Evolutionary conservation across 2,329 filamentous ascomycete genomes (phyloP).

Genomic region (Alternaria brassicae): DNA sequence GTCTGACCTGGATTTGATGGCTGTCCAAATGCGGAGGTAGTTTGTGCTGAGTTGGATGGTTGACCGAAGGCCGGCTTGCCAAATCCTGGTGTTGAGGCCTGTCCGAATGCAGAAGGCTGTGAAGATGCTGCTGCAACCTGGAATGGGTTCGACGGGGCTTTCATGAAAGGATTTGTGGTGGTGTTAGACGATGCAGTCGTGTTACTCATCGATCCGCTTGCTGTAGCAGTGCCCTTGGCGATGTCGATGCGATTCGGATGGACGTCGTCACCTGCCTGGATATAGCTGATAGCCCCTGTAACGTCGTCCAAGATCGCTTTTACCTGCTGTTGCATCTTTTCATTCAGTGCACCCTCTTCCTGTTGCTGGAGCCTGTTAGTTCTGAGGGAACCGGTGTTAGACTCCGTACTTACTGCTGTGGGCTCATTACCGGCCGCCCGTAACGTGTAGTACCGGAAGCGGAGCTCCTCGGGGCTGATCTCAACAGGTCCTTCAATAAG

Average conservation of each 20-base stretch:
- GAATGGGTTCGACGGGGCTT: constrained; percentile 20
- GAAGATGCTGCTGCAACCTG: constrained; percentile 22
- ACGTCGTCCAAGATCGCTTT: constrained; percentile 72
- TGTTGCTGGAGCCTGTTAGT: constrained; percentile 59
- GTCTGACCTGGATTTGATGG: constrained; percentile 38
- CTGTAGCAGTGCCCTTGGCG: constrained; percentile 29
- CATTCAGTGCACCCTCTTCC: constrained; percentile 67
- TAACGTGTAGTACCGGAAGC: constrained; percentile 73
- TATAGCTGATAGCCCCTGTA: constrained; percentile 65
- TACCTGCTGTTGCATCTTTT: constrained; percentile 72
- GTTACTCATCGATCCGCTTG: constrained; percentile 11
- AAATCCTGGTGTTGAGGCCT: constrained; percentile 47
- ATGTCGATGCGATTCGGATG: constrained; percentile 47
- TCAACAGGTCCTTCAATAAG: constrained; percentile 85
- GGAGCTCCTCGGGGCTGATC: constrained; percentile 87
- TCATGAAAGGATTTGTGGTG: constrained; percentile 36
- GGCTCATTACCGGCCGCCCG: constrained; percentile 66
- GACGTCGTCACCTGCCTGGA: constrained; percentile 46
- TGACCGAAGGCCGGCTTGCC: constrained; percentile 51
- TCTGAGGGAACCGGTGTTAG: background rate
- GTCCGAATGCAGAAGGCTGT: constrained; percentile 44
- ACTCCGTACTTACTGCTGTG: constrained; percentile 55
- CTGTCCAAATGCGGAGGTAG: constrained; percentile 48
- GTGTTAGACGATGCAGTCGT: constrained; percentile 12
- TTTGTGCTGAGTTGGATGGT: constrained; percentile 41